Evolutionary conservation across 345 rosid genomes (phyloP).

Genomic region (Lepidium didymum): DNA sequence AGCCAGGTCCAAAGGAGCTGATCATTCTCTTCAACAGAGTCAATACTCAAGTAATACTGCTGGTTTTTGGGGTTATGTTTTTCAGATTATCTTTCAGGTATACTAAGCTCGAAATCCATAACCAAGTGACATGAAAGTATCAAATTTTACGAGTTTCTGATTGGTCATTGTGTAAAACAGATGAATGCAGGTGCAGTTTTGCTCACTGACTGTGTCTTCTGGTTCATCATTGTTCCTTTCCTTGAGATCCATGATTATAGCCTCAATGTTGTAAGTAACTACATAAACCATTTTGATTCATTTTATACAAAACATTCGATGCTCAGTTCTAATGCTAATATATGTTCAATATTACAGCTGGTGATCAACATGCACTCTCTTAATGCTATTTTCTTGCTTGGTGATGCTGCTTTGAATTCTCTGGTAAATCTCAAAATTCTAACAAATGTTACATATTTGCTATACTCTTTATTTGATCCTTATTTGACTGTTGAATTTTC

Average conservation of each 20-base stretch:
- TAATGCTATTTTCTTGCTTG: slow-evolving; percentile 70
- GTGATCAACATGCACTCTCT: slow-evolving; percentile 74
- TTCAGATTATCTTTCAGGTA: slow-evolving; percentile 94
- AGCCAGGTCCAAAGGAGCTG: slow-evolving; percentile 41
- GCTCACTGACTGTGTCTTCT: slow-evolving; percentile 90
- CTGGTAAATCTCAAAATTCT: slow-evolving; percentile 39
- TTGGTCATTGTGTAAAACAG: slow-evolving; percentile 34
- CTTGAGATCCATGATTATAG: slow-evolving; percentile 67
- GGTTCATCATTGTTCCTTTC: slow-evolving; percentile 90
- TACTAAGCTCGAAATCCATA: background rate
- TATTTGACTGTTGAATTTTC: background rate
- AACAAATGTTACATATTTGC: background rate
- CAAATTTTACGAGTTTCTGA: background rate
- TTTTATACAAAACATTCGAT: background rate
- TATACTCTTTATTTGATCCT: background rate
- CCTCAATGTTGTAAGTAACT: slow-evolving; percentile 60
- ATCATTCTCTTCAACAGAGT: slow-evolving; percentile 1
- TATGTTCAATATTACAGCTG: slow-evolving; percentile 40
- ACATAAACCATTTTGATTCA: background rate
- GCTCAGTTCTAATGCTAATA: background rate
- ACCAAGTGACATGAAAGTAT: background rate
- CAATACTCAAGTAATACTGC: slow-evolving; percentile 45
- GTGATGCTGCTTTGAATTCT: slow-evolving; percentile 74
- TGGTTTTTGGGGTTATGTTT: slow-evolving; percentile 49
- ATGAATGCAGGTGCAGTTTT: slow-evolving; percentile 97